Conservation (phyloP, 1,284 basidiomycete genomes). For the Polyporus tsugae region DNA sequence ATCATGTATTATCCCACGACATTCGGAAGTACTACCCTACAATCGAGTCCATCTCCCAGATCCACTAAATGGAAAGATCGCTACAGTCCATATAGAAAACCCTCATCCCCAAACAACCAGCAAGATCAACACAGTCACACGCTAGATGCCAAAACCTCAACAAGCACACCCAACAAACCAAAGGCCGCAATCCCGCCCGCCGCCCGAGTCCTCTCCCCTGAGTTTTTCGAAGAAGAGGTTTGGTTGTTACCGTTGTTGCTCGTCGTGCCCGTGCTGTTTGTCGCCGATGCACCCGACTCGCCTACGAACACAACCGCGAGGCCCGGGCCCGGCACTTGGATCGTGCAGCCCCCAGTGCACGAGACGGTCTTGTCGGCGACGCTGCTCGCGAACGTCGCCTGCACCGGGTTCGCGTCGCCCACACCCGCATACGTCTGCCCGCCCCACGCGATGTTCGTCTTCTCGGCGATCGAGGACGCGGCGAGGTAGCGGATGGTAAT, state of each 20-base stretch:
- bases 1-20: not conserved
- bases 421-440: conserved; percentile 52
- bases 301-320: conserved; percentile 52
- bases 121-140: not conserved
- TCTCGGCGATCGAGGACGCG: conserved; percentile 56
- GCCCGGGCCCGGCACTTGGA: conserved; percentile 54
- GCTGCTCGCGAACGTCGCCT: conserved; percentile 30
- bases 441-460: conserved; percentile 66
- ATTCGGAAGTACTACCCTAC: not conserved
- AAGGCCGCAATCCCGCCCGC: not conserved
- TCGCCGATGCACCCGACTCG: conserved; percentile 12
- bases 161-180: not conserved
- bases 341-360: conserved; percentile 50
- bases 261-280: conserved; percentile 18
- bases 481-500: conserved; percentile 55
- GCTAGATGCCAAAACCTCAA: not conserved
- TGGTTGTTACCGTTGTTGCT: not conserved
- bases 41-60: not conserved
- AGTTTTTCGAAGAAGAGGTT: not conserved
- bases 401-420: conserved; percentile 46
- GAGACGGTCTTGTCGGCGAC: conserved; percentile 34
- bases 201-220: not conserved
- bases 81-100: not conserved
- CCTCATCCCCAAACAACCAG: not conserved
- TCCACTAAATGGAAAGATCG: not conserved